Base-by-base conservation (phyloP, 129 eudicot species). In the Tagetes patula region DNA sequence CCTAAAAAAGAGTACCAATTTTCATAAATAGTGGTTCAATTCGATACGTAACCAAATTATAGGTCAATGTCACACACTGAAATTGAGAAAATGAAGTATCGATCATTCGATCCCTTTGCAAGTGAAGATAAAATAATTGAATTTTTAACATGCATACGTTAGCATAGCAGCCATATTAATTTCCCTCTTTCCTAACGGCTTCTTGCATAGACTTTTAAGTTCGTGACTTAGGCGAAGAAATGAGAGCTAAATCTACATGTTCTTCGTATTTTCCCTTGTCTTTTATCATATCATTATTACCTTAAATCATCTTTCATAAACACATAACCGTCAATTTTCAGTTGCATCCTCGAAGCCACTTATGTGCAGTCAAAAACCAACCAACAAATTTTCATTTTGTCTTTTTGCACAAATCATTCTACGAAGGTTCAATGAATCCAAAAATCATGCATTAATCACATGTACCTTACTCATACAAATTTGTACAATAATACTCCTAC, bases 341-440 rank as follows among this genome's bases (percentile, higher is more conserved):
- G 73, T 72, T 72, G 42, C 78, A 79, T 79, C 82, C 78, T 4
- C 73, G 82, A 79, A 79, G 62, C 69, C 61, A 72, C 68, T 53
- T 65, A 30, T 79, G 78, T 71, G 59, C 10, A 54, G 69, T 79
- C 82, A 79, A 72, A 1, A 65, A 53, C 8, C 3, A 65, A 53
- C 8, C 32, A 79, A 53, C 74, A 36, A 54, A 71, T 34, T 72
- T 63, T 48, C 78, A 74, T 31, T 30, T 54, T 72, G 60, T 71
- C 65, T 53, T 59, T 50, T 70, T 75, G 27, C 43, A 3, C 0
- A 9, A 62, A 45, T 33, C 50, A 58, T 71, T 71, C 61, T 12
- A 33, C 32, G 52, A 41, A 78, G 77, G 48, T 78, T 69, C 81
- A 69, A 5, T 59, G 74, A 36, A 58, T 41, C 50, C 30, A 43